Percentiles rank a stretch among this genome's conserved stretches.
Evolutionary conservation across 305 asterid species (phyloP).

Genomic region (Rubia peregrina): DNA sequence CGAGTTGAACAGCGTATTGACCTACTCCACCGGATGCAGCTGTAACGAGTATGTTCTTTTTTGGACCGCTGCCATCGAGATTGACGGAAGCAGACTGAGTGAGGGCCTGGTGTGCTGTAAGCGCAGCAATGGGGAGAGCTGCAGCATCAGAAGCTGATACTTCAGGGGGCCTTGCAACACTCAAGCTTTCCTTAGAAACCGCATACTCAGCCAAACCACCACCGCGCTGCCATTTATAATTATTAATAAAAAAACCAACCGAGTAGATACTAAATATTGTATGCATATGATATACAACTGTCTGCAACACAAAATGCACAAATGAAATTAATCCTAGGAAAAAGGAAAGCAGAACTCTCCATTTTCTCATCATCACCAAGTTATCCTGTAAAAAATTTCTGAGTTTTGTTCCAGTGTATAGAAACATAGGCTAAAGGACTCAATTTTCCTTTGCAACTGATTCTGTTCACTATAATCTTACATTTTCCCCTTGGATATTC

Average conservation of each 20-base stretch:
- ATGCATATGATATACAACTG: too few species aligned
- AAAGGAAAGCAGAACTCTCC: not conserved
- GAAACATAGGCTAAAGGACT: not conserved
- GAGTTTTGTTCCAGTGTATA: not conserved
- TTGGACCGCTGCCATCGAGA: conserved; percentile 35
- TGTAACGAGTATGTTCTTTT: conserved; percentile 36
- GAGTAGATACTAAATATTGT: not conserved
- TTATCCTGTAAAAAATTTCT: not conserved
- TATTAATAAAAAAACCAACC: not conserved
- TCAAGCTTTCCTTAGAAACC: conserved; percentile 32
- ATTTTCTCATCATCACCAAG: not conserved
- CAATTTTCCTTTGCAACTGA: not conserved
- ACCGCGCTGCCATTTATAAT: conserved; percentile 27
- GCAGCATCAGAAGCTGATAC: conserved; percentile 41
- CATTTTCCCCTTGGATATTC: not conserved
- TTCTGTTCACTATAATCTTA: not conserved
- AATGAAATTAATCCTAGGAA: not conserved
- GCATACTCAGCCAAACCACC: conserved; percentile 51
- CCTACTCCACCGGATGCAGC: conserved; percentile 56
- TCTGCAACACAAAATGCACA: not conserved
- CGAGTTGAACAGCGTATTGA: conserved; percentile 44
- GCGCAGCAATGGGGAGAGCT: conserved; percentile 38
- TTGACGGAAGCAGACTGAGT: conserved; percentile 30
- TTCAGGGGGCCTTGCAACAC: conserved; percentile 32
- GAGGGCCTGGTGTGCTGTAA: conserved; percentile 37